phyloP scores from a whole-genome alignment of 2,329 filamentous ascomycete species.

The Ceratocystiopsis sp. region DNA sequence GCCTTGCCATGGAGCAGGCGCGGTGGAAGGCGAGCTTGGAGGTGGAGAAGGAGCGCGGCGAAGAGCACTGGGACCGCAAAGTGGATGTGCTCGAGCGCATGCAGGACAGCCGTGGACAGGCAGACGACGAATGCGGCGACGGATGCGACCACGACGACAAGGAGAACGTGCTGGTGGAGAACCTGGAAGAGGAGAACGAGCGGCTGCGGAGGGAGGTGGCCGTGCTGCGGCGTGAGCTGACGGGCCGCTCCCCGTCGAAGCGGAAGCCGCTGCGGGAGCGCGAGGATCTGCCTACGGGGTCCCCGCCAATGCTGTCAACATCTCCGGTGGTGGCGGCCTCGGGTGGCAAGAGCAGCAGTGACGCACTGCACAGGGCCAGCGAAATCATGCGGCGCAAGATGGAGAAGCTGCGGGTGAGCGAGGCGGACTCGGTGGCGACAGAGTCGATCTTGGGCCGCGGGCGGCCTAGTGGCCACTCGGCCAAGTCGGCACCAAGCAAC shows the following conservation, averaged over 20 bases:
- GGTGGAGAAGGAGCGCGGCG: slow-evolving; percentile 60
- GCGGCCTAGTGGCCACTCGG: slow-evolving; percentile 2
- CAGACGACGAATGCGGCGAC: slow-evolving; percentile 8
- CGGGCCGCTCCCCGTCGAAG: slow-evolving; percentile 45
- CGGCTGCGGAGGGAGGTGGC: slow-evolving; percentile 47
- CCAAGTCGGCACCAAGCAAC: slow-evolving; percentile 10
- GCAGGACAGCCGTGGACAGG: not conserved
- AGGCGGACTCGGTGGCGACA: slow-evolving; percentile 8
- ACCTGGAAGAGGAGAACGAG: slow-evolving; percentile 56
- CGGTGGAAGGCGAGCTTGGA: slow-evolving; percentile 70
- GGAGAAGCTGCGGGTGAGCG: slow-evolving; percentile 32
- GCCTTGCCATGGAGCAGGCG: slow-evolving; percentile 55
- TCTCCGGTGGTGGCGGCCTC: slow-evolving; percentile 4
- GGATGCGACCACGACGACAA: slow-evolving; percentile 31
- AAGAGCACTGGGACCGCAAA: slow-evolving; percentile 80
- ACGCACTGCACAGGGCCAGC: not conserved
- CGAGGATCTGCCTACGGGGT: slow-evolving; percentile 23
- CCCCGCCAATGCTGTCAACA: not conserved
- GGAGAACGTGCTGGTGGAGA: slow-evolving; percentile 43
- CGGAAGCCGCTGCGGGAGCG: slow-evolving; percentile 36
- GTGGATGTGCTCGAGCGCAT: slow-evolving; percentile 39
- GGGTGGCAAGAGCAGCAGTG: slow-evolving; percentile 1
- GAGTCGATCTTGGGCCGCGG: slow-evolving; percentile 4
- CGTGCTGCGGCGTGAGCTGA: slow-evolving; percentile 48
- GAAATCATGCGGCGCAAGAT: slow-evolving; percentile 27